phyloP scores from a whole-genome alignment of 2,329 filamentous ascomycete species.

The Colletotrichum orchidophilum region DNA sequence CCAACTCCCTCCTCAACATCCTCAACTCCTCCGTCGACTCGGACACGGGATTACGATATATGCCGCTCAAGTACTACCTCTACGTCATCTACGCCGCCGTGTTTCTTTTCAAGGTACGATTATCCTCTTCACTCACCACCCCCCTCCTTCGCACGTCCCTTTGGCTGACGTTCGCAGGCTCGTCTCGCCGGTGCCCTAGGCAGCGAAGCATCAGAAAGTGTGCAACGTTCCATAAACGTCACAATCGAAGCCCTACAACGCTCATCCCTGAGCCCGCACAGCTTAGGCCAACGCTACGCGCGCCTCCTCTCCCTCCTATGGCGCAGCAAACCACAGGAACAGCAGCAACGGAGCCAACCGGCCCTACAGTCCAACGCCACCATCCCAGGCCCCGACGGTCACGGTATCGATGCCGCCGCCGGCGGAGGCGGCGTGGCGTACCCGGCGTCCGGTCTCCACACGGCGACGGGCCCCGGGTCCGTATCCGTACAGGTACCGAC shows the following conservation, averaged over 20 bases:
- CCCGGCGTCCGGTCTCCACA: background rate
- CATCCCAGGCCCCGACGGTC: background rate
- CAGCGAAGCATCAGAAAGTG: conserved; percentile 61
- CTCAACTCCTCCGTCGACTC: conserved; percentile 69
- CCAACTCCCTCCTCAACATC: conserved; percentile 68
- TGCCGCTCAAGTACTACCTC: conserved; percentile 71
- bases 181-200: conserved; percentile 67
- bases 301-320: conserved; percentile 68
- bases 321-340: conserved; percentile 48
- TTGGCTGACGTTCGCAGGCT: conserved; percentile 45
- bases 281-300: conserved; percentile 70
- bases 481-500: background rate
- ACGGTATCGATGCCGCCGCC: background rate
- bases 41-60: conserved; percentile 66
- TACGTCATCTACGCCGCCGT: conserved; percentile 72
- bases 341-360: conserved; percentile 37
- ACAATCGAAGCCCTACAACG: conserved; percentile 68
- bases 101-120: conserved; percentile 68
- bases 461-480: background rate
- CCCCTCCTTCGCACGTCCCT: background rate
- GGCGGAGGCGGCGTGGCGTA: background rate
- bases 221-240: conserved; percentile 65
- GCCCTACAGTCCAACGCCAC: background rate
- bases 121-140: background rate
- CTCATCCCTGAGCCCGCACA: conserved; percentile 65